phyloP scores from a whole-genome alignment of 495 filamentous ascomycete genomes.

The Talaromyces proteolyticus region DNA sequence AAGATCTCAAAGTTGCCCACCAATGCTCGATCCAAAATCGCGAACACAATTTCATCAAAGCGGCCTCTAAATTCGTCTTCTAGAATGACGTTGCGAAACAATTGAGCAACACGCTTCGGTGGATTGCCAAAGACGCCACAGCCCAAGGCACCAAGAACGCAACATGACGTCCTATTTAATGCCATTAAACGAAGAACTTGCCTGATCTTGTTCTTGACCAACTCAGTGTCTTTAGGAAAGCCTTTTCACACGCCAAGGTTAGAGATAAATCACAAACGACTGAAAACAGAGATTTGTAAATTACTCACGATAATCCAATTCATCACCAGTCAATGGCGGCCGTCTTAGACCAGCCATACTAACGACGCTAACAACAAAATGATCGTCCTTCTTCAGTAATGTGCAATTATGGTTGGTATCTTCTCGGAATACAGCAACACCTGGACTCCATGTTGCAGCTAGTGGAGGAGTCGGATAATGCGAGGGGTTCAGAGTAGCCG shows the following conservation, averaged over 20 bases:
- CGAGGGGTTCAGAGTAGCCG: slow-evolving; percentile 37
- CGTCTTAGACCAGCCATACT: slow-evolving; percentile 10
- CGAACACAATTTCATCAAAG: slow-evolving; percentile 48
- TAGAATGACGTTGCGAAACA: slow-evolving; percentile 51
- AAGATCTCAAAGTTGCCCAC: slow-evolving; percentile 16
- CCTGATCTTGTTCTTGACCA: slow-evolving; percentile 54
- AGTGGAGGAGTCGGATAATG: slow-evolving; percentile 50
- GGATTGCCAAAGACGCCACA: slow-evolving; percentile 62
- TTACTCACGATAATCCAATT: slow-evolving; percentile 7
- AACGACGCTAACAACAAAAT: slow-evolving; percentile 10
- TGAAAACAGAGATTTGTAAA: not conserved
- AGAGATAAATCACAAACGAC: not conserved
- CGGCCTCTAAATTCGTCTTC: slow-evolving; percentile 50
- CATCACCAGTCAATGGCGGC: slow-evolving; percentile 15
- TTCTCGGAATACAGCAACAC: slow-evolving; percentile 39
- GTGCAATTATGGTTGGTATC: slow-evolving; percentile 29
- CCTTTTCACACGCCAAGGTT: slow-evolving; percentile 21
- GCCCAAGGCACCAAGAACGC: slow-evolving; percentile 63
- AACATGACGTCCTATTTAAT: slow-evolving; percentile 38
- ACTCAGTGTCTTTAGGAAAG: slow-evolving; percentile 32
- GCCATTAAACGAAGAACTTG: slow-evolving; percentile 49
- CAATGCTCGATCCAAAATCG: slow-evolving; percentile 34
- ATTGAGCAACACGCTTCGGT: slow-evolving; percentile 50
- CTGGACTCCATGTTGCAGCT: slow-evolving; percentile 26
- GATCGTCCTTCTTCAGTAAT: slow-evolving; percentile 16